Base-by-base conservation (phyloP, 2,329 filamentous ascomycete genomes). In the Apiospora aurea region DNA sequence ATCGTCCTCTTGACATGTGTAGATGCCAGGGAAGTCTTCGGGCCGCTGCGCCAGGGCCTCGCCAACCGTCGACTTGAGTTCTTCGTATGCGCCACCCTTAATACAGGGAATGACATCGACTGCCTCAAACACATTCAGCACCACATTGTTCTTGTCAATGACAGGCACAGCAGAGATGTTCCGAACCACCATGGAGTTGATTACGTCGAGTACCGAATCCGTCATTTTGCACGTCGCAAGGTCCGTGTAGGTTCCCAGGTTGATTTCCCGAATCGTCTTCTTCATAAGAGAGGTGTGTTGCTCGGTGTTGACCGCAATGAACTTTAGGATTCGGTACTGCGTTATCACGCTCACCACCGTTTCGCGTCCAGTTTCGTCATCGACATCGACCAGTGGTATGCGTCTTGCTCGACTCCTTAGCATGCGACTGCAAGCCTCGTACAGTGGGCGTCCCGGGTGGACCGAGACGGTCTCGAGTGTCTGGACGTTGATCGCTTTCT, bases 301-400 rank as follows among this genome's bases (percentile, higher is more conserved):
- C 78, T 92, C 90, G 77, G 89, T 90, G 82, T 99, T 99, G 82
- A 99, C 96, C 14, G 96, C 95, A 74, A 99, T 97, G 81, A 99
- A 99, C 81, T 99, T 99, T 75, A 99, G 89, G 77, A 99, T 98
- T 72, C 97, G 93, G 83, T 99, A 99, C 82, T 99, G 96, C 0
- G 96, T 99, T 72, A 99, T 93, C 73, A 99, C 96, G 78, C 95
- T 98, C 73, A 99, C 94, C 24, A 99, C 95, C 84, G 96, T 96
- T 79, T 96, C 92, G 74, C 95, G 90, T 71, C 93, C 91, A 2
- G 96, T 99, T 83, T 99, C 96, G 79, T 97, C 95, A 79, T 99
- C 96, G 75, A 94, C 89, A 77, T 98, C 96, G 72, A 99, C 93
- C 8, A 99, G 88, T 0, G 96, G 96, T 75, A 99, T 99, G 77